Percentiles rank a stretch among this genome's conserved stretches.
These are phyloP conservation scores for Ceratobasidium sp. DNA, from an alignment of 1,284 basidiomycete species.

Conservation along the genomic window DNA sequence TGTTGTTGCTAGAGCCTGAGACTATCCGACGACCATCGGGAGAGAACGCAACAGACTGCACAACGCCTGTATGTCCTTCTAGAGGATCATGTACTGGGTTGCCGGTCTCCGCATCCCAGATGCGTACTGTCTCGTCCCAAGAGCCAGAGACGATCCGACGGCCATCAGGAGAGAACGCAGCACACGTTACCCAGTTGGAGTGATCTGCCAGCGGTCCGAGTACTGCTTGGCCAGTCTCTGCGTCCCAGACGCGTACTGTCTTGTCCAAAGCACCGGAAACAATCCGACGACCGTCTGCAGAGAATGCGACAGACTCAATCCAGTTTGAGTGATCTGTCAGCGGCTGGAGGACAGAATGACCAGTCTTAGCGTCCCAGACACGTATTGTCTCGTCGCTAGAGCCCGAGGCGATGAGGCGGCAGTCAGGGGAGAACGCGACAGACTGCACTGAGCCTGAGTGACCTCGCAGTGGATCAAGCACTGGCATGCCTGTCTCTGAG, in stretches of 20 bases:
- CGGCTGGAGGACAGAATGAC: not conserved
- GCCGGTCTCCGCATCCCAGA: slow-evolving; percentile 28
- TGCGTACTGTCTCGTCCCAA: not conserved
- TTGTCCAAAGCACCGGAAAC: slow-evolving; percentile 11
- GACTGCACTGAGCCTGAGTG: not conserved
- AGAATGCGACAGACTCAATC: slow-evolving; percentile 16
- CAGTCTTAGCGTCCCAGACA: slow-evolving; percentile 1
- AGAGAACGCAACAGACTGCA: too few species aligned
- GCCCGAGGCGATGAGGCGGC: slow-evolving; percentile 11
- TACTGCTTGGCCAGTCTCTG: not conserved
- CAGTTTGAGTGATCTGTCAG: not conserved
- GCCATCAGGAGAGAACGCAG: slow-evolving; percentile 24
- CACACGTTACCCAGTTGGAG: not conserved
- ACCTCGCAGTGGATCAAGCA: slow-evolving; percentile 4
- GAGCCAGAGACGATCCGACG: not conserved
- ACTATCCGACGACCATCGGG: slow-evolving; percentile 39
- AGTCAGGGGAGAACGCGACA: slow-evolving; percentile 34
- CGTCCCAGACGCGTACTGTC: slow-evolving; percentile 34
- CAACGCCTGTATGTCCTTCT: too few species aligned
- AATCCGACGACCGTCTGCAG: slow-evolving; percentile 31
- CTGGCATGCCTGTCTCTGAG: not conserved
- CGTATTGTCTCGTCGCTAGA: slow-evolving; percentile 23
- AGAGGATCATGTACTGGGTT: too few species aligned
- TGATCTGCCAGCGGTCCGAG: slow-evolving; percentile 2
- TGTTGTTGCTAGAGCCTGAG: slow-evolving; percentile 42